Percentiles rank a stretch among this genome's conserved stretches.
phyloP scores from a whole-genome alignment of 2,329 filamentous ascomycete genomes.

The Lithohypha guttulata region DNA sequence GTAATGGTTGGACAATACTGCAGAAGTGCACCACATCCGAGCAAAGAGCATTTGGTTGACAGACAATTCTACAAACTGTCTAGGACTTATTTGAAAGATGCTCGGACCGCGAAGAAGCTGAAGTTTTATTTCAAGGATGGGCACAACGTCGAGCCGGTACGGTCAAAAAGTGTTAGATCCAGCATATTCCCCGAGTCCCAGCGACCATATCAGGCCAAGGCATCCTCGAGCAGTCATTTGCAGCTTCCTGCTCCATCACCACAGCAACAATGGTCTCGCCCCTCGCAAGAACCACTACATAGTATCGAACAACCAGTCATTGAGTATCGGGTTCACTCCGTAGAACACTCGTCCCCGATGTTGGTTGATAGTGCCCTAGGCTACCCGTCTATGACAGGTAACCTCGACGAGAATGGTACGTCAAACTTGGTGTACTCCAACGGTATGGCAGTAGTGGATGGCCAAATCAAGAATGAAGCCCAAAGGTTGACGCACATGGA shows the following conservation, averaged over 20 bases:
- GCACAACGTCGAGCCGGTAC: slow-evolving; percentile 2
- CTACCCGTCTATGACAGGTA: background rate
- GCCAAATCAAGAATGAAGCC: background rate
- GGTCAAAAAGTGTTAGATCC: slow-evolving; percentile 5
- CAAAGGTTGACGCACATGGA: background rate
- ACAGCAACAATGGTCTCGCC: no score
- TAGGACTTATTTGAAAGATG: slow-evolving; percentile 17
- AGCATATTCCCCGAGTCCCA: slow-evolving; percentile 9
- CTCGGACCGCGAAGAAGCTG: slow-evolving; percentile 10
- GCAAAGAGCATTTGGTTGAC: slow-evolving; percentile 13
- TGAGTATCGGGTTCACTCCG: no score
- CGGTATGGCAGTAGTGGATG: background rate
- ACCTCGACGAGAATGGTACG: background rate
- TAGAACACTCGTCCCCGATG: background rate
- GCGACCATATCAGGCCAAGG: no score
- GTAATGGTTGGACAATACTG: slow-evolving; percentile 19
- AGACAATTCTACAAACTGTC: slow-evolving; percentile 21
- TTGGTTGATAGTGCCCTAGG: background rate
- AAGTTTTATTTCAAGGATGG: slow-evolving; percentile 15
- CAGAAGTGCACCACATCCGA: slow-evolving; percentile 13
- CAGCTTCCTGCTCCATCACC: no score
- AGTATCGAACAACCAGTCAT: no score
- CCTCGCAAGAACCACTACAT: no score
- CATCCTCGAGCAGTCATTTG: no score
- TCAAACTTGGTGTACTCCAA: background rate